These are phyloP conservation scores for Lentinula edodes DNA, from an alignment of 768 basidiomycete species.

Conservation along the genomic window DNA sequence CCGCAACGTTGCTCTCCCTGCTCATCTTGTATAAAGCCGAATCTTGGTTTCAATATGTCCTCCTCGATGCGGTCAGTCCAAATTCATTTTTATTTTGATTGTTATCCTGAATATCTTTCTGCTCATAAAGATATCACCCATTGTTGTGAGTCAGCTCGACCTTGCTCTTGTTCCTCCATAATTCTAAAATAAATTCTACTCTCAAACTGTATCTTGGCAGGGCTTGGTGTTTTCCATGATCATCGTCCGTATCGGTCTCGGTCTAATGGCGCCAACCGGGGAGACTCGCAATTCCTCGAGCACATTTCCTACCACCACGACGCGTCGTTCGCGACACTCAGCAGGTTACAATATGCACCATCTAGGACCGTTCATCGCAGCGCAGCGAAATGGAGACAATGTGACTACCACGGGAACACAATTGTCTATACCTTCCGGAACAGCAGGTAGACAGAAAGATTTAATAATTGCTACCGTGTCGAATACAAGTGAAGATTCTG, in stretches of 20 bases:
- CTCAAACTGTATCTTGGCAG: not conserved
- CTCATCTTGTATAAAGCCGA: slow-evolving; percentile 26
- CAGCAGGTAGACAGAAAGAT: not conserved
- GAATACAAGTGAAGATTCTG: not conserved
- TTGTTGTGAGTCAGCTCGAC: slow-evolving; percentile 13
- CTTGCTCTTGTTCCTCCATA: not conserved
- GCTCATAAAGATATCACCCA: slow-evolving; percentile 15
- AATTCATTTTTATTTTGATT: not conserved
- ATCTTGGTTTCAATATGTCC: slow-evolving; percentile 30
- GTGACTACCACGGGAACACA: not conserved
- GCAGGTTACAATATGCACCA: not conserved
- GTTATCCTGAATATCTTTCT: not conserved
- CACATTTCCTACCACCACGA: not conserved
- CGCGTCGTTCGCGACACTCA: not conserved
- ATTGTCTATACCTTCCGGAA: not conserved
- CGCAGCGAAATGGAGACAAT: not conserved
- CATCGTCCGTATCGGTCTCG: slow-evolving; percentile 33
- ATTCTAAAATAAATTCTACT: not conserved
- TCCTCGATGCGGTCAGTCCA: slow-evolving; percentile 28
- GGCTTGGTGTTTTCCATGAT: slow-evolving; percentile 35
- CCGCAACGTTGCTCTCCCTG: slow-evolving; percentile 23
- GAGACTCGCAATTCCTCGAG: not conserved
- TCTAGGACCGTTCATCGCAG: not conserved
- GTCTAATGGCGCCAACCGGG: slow-evolving; percentile 19
- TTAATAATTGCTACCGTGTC: not conserved